Base-by-base conservation (phyloP, 257 asterid species). In the Primulina tabacum region DNA sequence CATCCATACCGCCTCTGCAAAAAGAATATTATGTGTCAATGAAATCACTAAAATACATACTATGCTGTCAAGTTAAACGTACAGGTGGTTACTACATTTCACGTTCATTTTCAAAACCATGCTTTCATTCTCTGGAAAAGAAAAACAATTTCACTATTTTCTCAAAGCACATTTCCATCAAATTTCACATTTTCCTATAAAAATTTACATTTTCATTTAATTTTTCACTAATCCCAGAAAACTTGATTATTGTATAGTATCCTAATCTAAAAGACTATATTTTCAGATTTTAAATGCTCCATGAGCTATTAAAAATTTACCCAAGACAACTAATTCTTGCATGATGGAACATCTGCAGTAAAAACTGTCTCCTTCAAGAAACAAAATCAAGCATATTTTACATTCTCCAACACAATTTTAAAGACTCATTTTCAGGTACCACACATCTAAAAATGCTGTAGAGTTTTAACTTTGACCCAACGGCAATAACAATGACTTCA, bases 1-100 rank as follows among this genome's bases (percentile, higher is more conserved):
- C 98, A 92, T 0, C 97, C 98, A 38, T 92, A 90, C 26, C 89
- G 88, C 73, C 94, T 86, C 97, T 92, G 95, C 76, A 71, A 60
- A 10, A 70, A 24, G 53, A 70, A 55, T 37, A 18, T 62, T 30
- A 17, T 24, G 57, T 40, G 59, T 79, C 24, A 24, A 33, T 50
- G 17, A 60, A 64, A 35, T 33, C 56, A 69, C 38, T 4, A 43
- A 43, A 11, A 34, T 30, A 33, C 16, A 30, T 18, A 17, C 29
- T 43, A 16, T 16, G n/a, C 6, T 56, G 72, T 12, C 64, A 29
- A 66, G 59, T 17, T 30, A 3, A 26, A 26, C 50, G 12, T 7
- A 43, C 26, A 7, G 12, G 12, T 5, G 29, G 40, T 28, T 52
- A 28, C 62, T 10, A 35, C 35, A 50, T 61, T 67, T 60, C 57